A percentile compares a stretch with the other conserved stretches of the same genome.
Conservation (phyloP, 225 moss, liverwort and hornwort genomes). For the Straminergon stramineum region DNA sequence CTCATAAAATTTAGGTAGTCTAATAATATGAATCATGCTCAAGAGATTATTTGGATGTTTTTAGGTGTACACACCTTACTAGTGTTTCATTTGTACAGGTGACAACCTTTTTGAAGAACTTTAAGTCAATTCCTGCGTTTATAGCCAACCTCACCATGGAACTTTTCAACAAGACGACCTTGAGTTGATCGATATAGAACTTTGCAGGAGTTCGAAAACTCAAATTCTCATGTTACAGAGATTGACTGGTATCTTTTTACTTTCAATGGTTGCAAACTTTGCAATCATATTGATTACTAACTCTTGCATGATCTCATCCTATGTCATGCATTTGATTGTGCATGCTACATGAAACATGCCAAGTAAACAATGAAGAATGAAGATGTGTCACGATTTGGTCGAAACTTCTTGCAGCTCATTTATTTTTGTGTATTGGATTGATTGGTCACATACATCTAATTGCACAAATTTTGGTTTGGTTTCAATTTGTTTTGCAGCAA, state of each 20-base stretch:
- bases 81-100: constrained; percentile 38
- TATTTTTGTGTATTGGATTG: too few species aligned
- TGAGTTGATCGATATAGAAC: constrained; percentile 37
- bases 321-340: not conserved
- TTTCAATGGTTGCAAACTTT: not conserved
- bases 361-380: not conserved
- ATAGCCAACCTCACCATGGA: constrained; percentile 96
- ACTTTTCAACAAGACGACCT: constrained; percentile 84
- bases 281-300: not conserved
- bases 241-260: not conserved
- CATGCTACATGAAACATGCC: not conserved
- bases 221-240: not conserved
- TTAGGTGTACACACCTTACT: not conserved
- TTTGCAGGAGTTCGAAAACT: not conserved
- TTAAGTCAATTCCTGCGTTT: constrained; percentile 90
- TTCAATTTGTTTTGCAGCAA: not conserved
- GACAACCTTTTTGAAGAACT: constrained; percentile 86
- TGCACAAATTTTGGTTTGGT: not conserved
- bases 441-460: not conserved
- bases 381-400: not conserved
- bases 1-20: not conserved
- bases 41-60: not conserved
- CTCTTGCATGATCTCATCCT: not conserved
- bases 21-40: not conserved
- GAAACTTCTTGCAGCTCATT: not conserved